Evolutionary conservation across 192 early-diverging fungal species (phyloP).

Genomic region (Entomortierella parvispora): DNA sequence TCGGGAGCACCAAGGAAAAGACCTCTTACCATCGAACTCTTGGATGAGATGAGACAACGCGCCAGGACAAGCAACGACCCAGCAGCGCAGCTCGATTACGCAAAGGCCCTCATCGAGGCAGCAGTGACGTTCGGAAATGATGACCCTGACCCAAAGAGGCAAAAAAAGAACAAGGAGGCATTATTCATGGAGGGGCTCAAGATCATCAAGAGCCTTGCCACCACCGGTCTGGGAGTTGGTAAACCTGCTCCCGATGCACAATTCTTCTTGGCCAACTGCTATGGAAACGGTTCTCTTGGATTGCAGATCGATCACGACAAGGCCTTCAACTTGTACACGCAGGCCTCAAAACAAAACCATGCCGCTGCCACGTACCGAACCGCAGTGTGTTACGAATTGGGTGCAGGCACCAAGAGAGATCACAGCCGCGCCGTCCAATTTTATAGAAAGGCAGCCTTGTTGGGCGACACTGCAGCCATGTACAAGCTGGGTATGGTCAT

Average conservation of each 20-base stretch:
- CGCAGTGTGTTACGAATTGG: slow-evolving; percentile 96
- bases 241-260: slow-evolving; percentile 87
- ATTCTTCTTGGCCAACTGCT: slow-evolving; percentile 91
- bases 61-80: slow-evolving; percentile 74
- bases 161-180: slow-evolving; percentile 75
- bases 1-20: slow-evolving; percentile 43
- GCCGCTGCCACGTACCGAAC: slow-evolving; percentile 92
- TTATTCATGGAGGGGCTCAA: slow-evolving; percentile 86
- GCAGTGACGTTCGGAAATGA: slow-evolving; percentile 72
- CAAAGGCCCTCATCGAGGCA: slow-evolving; percentile 85
- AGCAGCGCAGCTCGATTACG: slow-evolving; percentile 83
- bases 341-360: slow-evolving; percentile 93
- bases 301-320: slow-evolving; percentile 84
- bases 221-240: slow-evolving; percentile 69
- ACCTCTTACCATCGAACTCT: slow-evolving; percentile 29
- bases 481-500: slow-evolving; percentile 96
- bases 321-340: slow-evolving; percentile 91
- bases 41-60: slow-evolving; percentile 54
- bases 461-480: slow-evolving; percentile 95
- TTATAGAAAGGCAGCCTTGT: slow-evolving; percentile 90
- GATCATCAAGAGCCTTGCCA: slow-evolving; percentile 85
- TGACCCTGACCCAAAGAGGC: slow-evolving; percentile 73
- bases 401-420: slow-evolving; percentile 92
- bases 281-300: slow-evolving; percentile 86
- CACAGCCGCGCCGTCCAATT: slow-evolving; percentile 84